Conservation (phyloP, 139 green algal species). For the Picochlorum sp. region DNA sequence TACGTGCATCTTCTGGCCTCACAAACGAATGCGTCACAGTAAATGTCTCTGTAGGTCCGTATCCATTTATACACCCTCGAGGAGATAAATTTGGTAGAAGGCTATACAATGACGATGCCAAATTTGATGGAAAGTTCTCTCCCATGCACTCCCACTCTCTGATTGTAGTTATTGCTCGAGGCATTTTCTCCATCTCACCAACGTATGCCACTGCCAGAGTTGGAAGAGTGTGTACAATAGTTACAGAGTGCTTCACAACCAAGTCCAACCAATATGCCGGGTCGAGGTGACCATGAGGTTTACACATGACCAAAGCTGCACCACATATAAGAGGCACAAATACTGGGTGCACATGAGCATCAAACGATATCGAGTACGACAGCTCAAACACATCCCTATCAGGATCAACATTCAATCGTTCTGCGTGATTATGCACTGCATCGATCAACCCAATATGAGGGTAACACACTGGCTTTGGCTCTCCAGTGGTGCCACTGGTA, state of each 20-base stretch:
- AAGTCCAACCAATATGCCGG: background rate
- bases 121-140: slow-evolving; percentile 7
- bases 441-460: slow-evolving; percentile 29
- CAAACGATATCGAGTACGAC: slow-evolving; percentile 16
- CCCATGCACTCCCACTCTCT: background rate
- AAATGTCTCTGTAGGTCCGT: background rate
- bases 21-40: too few relatives aligned
- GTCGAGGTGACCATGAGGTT: slow-evolving; percentile 16
- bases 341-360: slow-evolving; percentile 13
- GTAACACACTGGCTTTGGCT: slow-evolving; percentile 43
- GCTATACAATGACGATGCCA: too few relatives aligned
- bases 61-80: background rate
- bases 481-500: slow-evolving; percentile 50
- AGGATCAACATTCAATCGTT: background rate
- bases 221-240: too few relatives aligned
- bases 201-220: too few relatives aligned
- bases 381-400: slow-evolving; percentile 1
- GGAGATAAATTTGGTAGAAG: background rate
- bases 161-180: too few relatives aligned
- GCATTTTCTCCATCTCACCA: too few relatives aligned
- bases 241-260: too few relatives aligned
- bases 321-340: background rate
- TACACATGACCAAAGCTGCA: slow-evolving; percentile 2
- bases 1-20: background rate
- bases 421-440: slow-evolving; percentile 2